A percentile compares a stretch with the other conserved stretches of the same genome.
These are phyloP conservation scores for Arabis alpina DNA, from an alignment of 345 rosid species.

Conservation along the genomic window DNA sequence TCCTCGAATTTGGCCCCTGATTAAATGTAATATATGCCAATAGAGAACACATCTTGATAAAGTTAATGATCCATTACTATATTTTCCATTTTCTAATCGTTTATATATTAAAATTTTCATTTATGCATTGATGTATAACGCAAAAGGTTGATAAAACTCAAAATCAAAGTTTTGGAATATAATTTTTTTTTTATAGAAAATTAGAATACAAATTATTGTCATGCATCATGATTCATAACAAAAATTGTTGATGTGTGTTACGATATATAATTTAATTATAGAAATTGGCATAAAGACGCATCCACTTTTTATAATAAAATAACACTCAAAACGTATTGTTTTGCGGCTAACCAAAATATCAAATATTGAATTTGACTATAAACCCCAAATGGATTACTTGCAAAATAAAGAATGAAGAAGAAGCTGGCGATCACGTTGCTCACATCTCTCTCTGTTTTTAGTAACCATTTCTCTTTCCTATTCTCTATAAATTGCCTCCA, in stretches of 20 bases:
- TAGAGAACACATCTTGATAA: too few relatives aligned
- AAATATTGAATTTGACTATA: slow-evolving; percentile 14
- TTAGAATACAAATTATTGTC: background rate
- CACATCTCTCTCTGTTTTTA: slow-evolving; percentile 11
- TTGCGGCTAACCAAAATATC: slow-evolving; percentile 11
- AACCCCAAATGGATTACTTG: slow-evolving; percentile 1
- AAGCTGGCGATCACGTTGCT: slow-evolving; percentile 34
- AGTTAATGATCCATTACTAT: background rate
- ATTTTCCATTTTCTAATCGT: background rate
- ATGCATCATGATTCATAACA: background rate
- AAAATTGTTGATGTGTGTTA: background rate
- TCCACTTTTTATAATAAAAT: background rate
- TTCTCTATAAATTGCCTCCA: slow-evolving; percentile 38
- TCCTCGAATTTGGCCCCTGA: too few relatives aligned
- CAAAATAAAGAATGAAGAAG: slow-evolving; percentile 14
- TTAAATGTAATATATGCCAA: too few relatives aligned
- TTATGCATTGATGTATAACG: background rate
- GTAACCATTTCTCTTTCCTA: background rate
- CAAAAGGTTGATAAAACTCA: background rate
- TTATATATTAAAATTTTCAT: background rate
- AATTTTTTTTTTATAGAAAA: too few relatives aligned
- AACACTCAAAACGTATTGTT: background rate
- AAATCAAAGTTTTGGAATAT: background rate
- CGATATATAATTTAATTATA: background rate
- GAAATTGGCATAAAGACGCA: background rate